Evolutionary conservation across 768 basidiomycete species (phyloP), one percentile per base, ranked within the genome.

Genomic region (Russula virescens): DNA sequence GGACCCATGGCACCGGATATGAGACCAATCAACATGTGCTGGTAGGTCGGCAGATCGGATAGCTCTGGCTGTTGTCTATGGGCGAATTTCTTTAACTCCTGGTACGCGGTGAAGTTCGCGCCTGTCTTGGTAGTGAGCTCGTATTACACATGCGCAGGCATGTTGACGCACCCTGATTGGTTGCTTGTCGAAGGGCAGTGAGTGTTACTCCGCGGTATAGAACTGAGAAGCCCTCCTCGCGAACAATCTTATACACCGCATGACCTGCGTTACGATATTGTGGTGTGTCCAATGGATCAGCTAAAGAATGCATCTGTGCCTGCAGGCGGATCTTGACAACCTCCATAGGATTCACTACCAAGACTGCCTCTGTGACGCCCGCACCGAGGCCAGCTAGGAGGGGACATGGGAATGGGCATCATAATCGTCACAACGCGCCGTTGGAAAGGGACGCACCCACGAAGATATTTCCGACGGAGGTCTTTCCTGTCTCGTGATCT

Each of bases 1-100:
- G 97, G 97, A 5, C 97, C 97, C 88, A 95, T 94, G 2, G 97
- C 97, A 55, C 97, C 97, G 51, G 93, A 96, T 69, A 99, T 85
- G 62, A 98, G 80, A 55, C 97, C 97, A 61, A 98, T 92, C 25
- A 90, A 52, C 88, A 97, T 96, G 69, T 95, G 92, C 72, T 99
- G 97, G 74, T 91, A 97, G 38, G 91, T 91, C 4, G 97, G 97
- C 31, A 99, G 81, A 45, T 92, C 89, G 0, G 70, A 71, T 57
- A 88, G 75, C 49, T 88, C 84, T 13, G 95, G 96, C 73, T 99
- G 97, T 67, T 82, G 75, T 59, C 75, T 76, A 60, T 90, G 83
- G 16, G 89, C 87, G 55, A 90, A 66, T 71, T 88, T 91, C 80
- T 98, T 99, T 69, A 98, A 78, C 72, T 98, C 93, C 72, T 97